Percentiles rank a stretch among this genome's conserved stretches.
Conservation (phyloP, 2,329 filamentous ascomycete species). For the Colletotrichum spinosum region DNA sequence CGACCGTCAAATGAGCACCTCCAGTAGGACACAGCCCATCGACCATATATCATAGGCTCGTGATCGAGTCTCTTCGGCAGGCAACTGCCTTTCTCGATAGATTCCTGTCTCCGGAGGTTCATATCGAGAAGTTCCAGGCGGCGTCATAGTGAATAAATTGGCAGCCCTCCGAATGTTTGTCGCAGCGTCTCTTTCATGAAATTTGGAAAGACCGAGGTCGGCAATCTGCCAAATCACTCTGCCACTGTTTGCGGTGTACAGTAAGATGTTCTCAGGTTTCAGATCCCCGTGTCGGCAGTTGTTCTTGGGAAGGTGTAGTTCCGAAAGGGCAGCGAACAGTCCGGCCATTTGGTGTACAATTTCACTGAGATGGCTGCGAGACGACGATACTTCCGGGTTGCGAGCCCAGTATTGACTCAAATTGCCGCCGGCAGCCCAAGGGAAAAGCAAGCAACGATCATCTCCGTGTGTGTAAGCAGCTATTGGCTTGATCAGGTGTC, state of each 20-base stretch:
- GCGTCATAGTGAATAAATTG: neutral
- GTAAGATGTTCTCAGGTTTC: slow-evolving; percentile 29
- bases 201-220: slow-evolving; percentile 2
- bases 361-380: neutral
- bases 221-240: neutral
- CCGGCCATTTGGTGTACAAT: neutral
- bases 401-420: slow-evolving; percentile 2
- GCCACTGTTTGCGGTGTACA: neutral
- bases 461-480: neutral
- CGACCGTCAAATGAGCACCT: no score
- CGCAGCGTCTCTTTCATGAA: neutral
- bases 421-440: slow-evolving; percentile 20
- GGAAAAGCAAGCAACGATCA: slow-evolving; percentile 13
- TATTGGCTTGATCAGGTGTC: slow-evolving; percentile 13
- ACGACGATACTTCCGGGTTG: neutral
- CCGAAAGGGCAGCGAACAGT: neutral
- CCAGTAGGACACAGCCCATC: no score
- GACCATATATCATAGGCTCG: slow-evolving; percentile 10
- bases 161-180: neutral
- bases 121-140: slow-evolving; percentile 13
- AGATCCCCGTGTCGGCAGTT: slow-evolving; percentile 26
- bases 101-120: slow-evolving; percentile 2
- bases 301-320: neutral
- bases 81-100: neutral
- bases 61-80: slow-evolving; percentile 30